Percentiles rank a stretch among this genome's conserved stretches.
Evolutionary conservation across 2,329 filamentous ascomycete genomes (phyloP).

Genomic region (Rutstroemia sp.): DNA sequence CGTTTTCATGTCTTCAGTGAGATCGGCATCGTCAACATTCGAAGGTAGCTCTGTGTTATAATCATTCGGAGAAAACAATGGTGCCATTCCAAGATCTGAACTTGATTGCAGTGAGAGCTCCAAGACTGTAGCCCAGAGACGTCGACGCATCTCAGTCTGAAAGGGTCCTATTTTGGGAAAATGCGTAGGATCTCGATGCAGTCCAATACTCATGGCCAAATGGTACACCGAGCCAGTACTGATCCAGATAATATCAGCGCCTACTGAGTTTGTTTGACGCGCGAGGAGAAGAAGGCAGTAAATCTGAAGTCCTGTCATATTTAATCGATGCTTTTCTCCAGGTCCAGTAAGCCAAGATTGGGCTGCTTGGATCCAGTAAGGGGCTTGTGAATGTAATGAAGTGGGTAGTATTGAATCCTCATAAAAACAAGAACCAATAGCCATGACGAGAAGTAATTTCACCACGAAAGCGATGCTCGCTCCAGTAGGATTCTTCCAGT

Average conservation of each 20-base stretch:
- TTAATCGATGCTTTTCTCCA: slow-evolving; percentile 41
- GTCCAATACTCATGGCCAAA: slow-evolving; percentile 48
- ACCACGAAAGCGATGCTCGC: slow-evolving; percentile 11
- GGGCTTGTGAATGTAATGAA: slow-evolving; percentile 6
- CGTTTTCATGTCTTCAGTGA: slow-evolving; percentile 32
- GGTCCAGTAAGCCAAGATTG: slow-evolving; percentile 14
- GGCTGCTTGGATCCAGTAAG: slow-evolving; percentile 16
- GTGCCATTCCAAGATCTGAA: slow-evolving; percentile 43
- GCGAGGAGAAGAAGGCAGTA: slow-evolving; percentile 45
- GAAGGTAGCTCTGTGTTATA: slow-evolving; percentile 43
- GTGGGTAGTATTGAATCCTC: slow-evolving; percentile 3
- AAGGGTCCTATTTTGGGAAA: slow-evolving; percentile 41
- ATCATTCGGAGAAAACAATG: slow-evolving; percentile 38
- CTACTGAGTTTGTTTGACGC: slow-evolving; percentile 39
- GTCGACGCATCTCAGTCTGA: slow-evolving; percentile 44
- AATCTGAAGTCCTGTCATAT: slow-evolving; percentile 41
- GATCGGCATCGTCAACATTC: slow-evolving; percentile 44
- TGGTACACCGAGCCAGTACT: slow-evolving; percentile 41
- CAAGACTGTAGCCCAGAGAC: slow-evolving; percentile 48
- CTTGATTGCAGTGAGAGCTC: slow-evolving; percentile 46
- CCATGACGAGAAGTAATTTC: slow-evolving; percentile 10
- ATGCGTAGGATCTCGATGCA: slow-evolving; percentile 47
- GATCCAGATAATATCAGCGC: slow-evolving; percentile 45
- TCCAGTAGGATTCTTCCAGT: slow-evolving; percentile 30
- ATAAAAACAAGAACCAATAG: slow-evolving; percentile 16